A percentile compares a stretch with the other conserved stretches of the same genome.
These are phyloP conservation scores for Tuber umbilicatum DNA, from an alignment of 495 filamentous ascomycete genomes.

Conservation along the genomic window DNA sequence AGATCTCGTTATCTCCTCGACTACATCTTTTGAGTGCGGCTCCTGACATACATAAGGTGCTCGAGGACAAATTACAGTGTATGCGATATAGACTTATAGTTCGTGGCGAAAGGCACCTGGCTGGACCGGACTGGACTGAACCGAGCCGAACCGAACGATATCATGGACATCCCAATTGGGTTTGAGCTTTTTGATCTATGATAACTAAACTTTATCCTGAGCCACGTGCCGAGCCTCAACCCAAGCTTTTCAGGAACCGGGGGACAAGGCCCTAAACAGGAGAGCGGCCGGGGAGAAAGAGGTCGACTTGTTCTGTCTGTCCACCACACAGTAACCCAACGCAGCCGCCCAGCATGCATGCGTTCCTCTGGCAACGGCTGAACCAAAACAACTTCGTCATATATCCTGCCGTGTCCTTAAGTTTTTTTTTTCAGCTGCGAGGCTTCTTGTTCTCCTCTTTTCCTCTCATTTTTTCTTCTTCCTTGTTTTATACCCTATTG, in stretches of 20 bases:
- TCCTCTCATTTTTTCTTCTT: neutral
- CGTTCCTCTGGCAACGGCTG: slow-evolving; percentile 32
- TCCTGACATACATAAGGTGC: no score
- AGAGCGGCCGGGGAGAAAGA: neutral
- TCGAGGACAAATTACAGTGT: neutral
- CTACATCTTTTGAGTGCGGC: no score
- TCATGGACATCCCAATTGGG: neutral
- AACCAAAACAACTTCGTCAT: slow-evolving; percentile 31
- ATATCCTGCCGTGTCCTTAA: slow-evolving; percentile 6
- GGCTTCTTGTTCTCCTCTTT: neutral
- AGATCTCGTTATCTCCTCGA: no score
- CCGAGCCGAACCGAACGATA: neutral
- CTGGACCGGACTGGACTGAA: neutral
- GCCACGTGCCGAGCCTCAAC: neutral
- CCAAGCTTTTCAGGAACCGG: neutral
- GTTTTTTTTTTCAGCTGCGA: neutral
- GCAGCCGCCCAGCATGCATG: neutral
- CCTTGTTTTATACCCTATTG: neutral
- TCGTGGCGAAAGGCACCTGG: neutral
- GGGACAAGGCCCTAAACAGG: neutral
- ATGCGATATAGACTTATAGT: no score
- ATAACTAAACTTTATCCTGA: neutral
- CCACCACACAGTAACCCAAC: neutral
- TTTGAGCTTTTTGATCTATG: neutral
- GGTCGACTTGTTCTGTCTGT: neutral